Base-by-base conservation (phyloP, 306 rosid species). In the Rosa rugosa region DNA sequence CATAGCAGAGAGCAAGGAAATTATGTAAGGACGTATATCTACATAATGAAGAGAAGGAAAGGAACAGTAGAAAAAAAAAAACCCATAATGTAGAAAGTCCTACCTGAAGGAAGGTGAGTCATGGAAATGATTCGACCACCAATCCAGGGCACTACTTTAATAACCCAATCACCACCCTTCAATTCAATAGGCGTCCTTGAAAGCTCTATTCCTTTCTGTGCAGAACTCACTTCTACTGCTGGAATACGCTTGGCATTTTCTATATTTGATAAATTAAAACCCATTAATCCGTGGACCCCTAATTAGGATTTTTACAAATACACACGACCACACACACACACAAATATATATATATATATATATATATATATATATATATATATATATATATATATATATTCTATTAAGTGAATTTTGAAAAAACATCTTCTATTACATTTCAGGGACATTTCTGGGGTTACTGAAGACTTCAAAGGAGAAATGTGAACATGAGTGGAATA, bases 81-180 rank as follows among this genome's bases (percentile, higher is more conserved):
- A 60, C 18, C n/a, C 17, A 59, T 64, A 6, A 42, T 42, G 6
- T 69, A 53, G 41, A 49, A 60, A 54, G 27, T 23, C 79, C 83
- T 89, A 94, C 98, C 98, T 57, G 98, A 89, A 69, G 93, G 92
- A 78, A 85, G 76, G 90, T 94, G 94, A 73, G 72, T 79, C 97
- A 92, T 94, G 77, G 98, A 92, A 77, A 92, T 86, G 63, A 94
- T 90, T 92, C 98, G 86, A 59, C 97, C 98, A 51, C 98, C 97
- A 85, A 90, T 94, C 98, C 98, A 90, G 70, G 98, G 97, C 82
- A 92, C 91, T 50, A 89, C 83, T 86, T 94, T 85, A 71, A 89
- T 80, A 86, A 44, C 73, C 98, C 98, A 94, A 71, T 82, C 82
- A 41, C 87, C 84, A 73, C 87, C 90, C 84, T 87, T 94, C 86